phyloP scores from a whole-genome alignment of 306 rosid species.

The Cicer yamashitae region DNA sequence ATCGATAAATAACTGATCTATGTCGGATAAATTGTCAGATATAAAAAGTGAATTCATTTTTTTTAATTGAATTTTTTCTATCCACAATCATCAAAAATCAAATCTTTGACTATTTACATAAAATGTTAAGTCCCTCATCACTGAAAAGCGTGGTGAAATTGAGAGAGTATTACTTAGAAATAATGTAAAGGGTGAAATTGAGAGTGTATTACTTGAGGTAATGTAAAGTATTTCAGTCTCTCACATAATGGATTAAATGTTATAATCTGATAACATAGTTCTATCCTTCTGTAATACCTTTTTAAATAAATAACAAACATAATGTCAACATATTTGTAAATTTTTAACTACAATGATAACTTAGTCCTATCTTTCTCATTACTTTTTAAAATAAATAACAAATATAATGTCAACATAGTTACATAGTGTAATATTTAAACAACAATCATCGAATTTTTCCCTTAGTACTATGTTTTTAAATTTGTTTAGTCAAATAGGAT shows the following conservation, averaged over 20 bases:
- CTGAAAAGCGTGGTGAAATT: too few species aligned
- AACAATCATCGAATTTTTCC: not conserved
- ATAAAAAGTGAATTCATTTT: too few species aligned
- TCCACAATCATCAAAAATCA: too few species aligned
- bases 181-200: not conserved
- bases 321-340: slow-evolving; percentile 8
- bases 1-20: too few species aligned
- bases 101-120: too few species aligned
- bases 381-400: not conserved
- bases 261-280: not conserved
- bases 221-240: not conserved
- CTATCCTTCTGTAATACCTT: not conserved
- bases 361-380: not conserved
- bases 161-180: too few species aligned
- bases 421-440: not conserved
- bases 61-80: too few species aligned
- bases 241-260: not conserved
- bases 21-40: too few species aligned
- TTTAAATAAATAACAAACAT: not conserved
- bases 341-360: not conserved
- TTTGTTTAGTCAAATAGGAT: not conserved
- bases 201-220: too few species aligned
- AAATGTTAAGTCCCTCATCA: too few species aligned
- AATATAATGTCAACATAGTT: not conserved
- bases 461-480: not conserved